Evolutionary conservation across 2,329 filamentous ascomycete species (phyloP), one percentile per base, ranked within the genome.

Genomic region (Venturia oleaginea): DNA sequence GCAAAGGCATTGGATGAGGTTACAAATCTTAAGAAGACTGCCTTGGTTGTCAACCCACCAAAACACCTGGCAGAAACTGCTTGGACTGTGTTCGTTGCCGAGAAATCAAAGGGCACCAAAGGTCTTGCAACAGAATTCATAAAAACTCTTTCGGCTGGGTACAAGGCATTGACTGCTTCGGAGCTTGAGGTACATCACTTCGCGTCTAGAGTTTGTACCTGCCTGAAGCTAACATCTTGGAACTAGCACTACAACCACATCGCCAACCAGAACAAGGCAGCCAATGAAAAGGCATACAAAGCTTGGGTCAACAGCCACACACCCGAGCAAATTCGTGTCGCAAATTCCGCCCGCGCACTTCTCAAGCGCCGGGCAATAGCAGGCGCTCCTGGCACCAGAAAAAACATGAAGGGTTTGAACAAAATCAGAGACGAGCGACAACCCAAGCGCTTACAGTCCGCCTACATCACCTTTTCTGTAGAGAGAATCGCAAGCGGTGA

Each of bases 231-330:
- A 24, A 59, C 27, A 40, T 57, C 11, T 51, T 17, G 7, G 4
- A 43, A 59, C 27, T 69, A 87, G 85, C 77, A 78, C 68, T 83
- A 81, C 71, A 80, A 82, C 68, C 79, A 82, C 60, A 68, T 79
- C 22, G 81, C 80, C 61, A 78, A 77, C 64, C 70, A 80, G 65
- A 80, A 78, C 68, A 79, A 72, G 24, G 76, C 75, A 48, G 73
- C 76, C 17, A 80, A 80, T 61, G 68, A 72, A 24, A 73, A 75
- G 24, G 76, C 75, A 17, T 81, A 80, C 70, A 75, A 81, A 37
- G 71, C 77, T 65, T 89, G 84, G 83, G 72, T 89, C 24, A 72
- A 80, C 38, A 74, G 72, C 3, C 74, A 86, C 70, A 83, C 83
- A 1, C 80, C 83, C 11, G 75, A 82, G 5, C 72, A 86, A 70